Conservation (phyloP, 192 early-diverging fungal species). For the Coemansia nantahalensis region DNA sequence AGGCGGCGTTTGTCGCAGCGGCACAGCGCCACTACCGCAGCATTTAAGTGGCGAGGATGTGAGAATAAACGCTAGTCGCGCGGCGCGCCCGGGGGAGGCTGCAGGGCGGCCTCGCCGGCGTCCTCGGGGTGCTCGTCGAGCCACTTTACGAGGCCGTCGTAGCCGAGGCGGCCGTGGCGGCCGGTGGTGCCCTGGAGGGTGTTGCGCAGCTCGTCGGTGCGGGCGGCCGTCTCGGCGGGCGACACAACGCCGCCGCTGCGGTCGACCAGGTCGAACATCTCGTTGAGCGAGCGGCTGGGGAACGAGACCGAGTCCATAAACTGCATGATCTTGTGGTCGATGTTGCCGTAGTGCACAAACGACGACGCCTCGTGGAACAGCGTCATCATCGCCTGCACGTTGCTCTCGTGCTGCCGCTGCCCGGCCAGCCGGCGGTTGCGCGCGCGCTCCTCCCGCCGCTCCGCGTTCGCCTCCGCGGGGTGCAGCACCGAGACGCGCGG, state of each 20-base stretch:
- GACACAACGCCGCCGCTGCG: constrained; percentile 20
- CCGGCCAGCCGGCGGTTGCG: constrained; percentile 14
- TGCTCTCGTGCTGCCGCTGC: constrained; percentile 26
- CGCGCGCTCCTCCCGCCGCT: constrained; percentile 28
- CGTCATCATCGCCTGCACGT: constrained; percentile 41
- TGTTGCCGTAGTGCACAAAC: constrained; percentile 40
- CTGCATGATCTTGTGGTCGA: constrained; percentile 23
- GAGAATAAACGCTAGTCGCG: too few relatives aligned
- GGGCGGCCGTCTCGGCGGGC: constrained; percentile 12
- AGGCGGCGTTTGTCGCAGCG: constrained; percentile 17
- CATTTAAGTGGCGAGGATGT: too few relatives aligned
- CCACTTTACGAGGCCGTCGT: constrained; percentile 63
- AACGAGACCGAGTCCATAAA: constrained; percentile 12
- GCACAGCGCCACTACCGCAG: too few relatives aligned
- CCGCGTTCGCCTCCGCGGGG: constrained; percentile 27
- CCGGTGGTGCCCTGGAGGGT: constrained; percentile 41
- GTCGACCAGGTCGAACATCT: constrained; percentile 32
- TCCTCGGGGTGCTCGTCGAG: constrained; percentile 23
- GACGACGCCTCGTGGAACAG: constrained; percentile 43
- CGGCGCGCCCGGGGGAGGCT: too few relatives aligned
- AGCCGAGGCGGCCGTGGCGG: constrained; percentile 56
- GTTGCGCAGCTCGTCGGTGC: constrained; percentile 35
- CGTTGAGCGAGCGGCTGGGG: constrained; percentile 26
- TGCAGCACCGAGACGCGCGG: constrained; percentile 35
- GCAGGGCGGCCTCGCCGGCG: too few relatives aligned